Evolutionary conservation across 768 basidiomycete species (phyloP).

Genomic region (Udeniomyces megalosporus): DNA sequence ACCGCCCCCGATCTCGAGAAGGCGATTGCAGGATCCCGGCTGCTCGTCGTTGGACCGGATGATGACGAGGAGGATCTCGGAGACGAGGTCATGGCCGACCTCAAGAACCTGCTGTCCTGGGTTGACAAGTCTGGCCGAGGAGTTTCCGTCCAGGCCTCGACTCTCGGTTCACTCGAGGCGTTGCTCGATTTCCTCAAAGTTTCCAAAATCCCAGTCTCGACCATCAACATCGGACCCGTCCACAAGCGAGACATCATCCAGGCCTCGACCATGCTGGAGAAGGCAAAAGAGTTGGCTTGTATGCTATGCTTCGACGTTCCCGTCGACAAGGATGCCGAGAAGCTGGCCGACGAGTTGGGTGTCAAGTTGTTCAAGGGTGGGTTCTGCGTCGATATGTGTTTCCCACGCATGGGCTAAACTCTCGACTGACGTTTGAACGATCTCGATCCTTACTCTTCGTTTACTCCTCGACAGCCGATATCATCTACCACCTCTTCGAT

Average conservation of each 20-base stretch:
- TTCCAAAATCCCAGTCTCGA: conserved; percentile 93
- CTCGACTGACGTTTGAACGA: neutral
- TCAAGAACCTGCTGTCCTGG: conserved; percentile 69
- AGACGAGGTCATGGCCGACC: conserved; percentile 92
- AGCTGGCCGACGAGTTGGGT: conserved; percentile 82
- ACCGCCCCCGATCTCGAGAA: conserved; percentile 90
- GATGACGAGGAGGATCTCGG: conserved; percentile 90
- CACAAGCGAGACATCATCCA: conserved; percentile 92
- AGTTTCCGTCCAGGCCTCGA: conserved; percentile 93
- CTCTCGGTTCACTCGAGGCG: conserved; percentile 90
- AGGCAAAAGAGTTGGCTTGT: conserved; percentile 83
- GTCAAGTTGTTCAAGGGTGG: conserved; percentile 84
- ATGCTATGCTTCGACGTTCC: conserved; percentile 93
- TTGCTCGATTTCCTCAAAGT: conserved; percentile 83
- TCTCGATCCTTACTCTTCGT: neutral
- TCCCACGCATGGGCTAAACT: neutral
- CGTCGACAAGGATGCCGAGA: conserved; percentile 84
- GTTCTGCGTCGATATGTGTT: too few relatives aligned
- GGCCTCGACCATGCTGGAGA: conserved; percentile 82
- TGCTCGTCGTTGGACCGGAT: conserved; percentile 82
- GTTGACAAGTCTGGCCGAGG: conserved; percentile 93
- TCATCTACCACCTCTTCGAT: conserved; percentile 96
- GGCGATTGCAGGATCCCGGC: conserved; percentile 88
- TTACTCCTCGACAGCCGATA: conserved; percentile 54
- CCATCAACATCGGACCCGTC: conserved; percentile 94